Percentiles rank a stretch among this genome's conserved stretches.
Conservation (phyloP, 2,329 filamentous ascomycete genomes). For the Botryotinia convoluta region DNA sequence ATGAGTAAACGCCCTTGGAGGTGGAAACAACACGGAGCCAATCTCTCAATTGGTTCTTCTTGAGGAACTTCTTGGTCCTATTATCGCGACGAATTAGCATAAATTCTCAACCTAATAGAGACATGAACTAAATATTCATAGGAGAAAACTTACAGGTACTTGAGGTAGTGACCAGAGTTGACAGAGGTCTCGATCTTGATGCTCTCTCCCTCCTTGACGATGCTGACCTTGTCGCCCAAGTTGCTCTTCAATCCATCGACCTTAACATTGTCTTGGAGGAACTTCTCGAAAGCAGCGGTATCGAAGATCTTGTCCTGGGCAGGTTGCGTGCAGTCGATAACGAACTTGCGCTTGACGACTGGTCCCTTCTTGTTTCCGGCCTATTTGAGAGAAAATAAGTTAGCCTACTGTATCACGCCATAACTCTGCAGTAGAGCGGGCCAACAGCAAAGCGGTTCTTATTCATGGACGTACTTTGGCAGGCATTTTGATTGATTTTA, state of each 20-base stretch:
- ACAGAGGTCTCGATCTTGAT: constrained; percentile 97
- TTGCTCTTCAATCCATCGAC: constrained; percentile 97
- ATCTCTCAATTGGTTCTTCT: constrained; percentile 99
- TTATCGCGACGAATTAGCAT: constrained; percentile 29
- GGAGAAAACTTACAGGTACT: constrained; percentile 80
- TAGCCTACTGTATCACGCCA: constrained; percentile 91
- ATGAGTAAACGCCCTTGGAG: constrained; percentile 97
- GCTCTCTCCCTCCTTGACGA: constrained; percentile 89
- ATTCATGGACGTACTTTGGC: constrained; percentile 78
- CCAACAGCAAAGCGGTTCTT: constrained; percentile 85
- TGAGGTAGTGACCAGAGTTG: constrained; percentile 97
- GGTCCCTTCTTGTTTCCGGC: constrained; percentile 45
- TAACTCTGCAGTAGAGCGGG: constrained; percentile 49
- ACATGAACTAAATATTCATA: background rate
- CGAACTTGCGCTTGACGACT: constrained; percentile 51
- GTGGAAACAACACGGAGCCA: constrained; percentile 99
- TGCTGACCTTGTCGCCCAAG: constrained; percentile 88
- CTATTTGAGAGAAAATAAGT: constrained; percentile 62
- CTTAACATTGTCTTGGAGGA: constrained; percentile 99
- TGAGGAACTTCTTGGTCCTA: constrained; percentile 99
- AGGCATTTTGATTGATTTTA: constrained; percentile 66
- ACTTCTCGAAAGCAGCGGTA: constrained; percentile 97
- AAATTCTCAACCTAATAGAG: background rate
- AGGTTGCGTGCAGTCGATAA: constrained; percentile 99
- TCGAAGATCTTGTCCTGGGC: constrained; percentile 99